These are phyloP conservation scores for Chrysoporthe austroafricana DNA, from an alignment of 2,329 filamentous ascomycete genomes.

Conservation along the genomic window DNA sequence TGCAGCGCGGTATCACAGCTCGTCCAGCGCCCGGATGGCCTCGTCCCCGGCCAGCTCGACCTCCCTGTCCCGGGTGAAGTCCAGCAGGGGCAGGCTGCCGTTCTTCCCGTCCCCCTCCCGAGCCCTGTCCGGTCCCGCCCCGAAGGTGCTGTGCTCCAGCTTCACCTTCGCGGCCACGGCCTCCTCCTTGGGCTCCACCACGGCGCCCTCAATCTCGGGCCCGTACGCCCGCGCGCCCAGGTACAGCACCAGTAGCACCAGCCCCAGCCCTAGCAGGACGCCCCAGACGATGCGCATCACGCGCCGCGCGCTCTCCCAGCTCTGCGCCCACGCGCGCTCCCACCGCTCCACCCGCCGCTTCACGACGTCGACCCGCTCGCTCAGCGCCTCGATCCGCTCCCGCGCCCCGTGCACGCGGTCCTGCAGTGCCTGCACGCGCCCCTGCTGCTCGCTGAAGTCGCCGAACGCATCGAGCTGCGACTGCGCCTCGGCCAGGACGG, in stretches of 20 bases:
- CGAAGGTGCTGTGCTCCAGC: slow-evolving; percentile 11
- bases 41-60: slow-evolving; percentile 31
- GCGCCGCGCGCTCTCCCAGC: slow-evolving; percentile 68
- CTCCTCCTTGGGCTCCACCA: slow-evolving; percentile 20
- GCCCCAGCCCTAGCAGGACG: slow-evolving; percentile 52
- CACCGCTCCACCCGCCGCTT: slow-evolving; percentile 67
- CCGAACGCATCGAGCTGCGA: slow-evolving; percentile 64
- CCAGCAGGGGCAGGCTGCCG: slow-evolving; percentile 35
- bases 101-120: slow-evolving; percentile 30
- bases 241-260: slow-evolving; percentile 53
- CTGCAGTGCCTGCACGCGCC: slow-evolving; percentile 64
- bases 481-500: slow-evolving; percentile 63
- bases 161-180: slow-evolving; percentile 23
- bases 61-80: slow-evolving; percentile 31
- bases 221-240: slow-evolving; percentile 31
- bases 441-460: slow-evolving; percentile 67
- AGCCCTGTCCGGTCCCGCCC: slow-evolving; percentile 4
- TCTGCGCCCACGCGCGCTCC: slow-evolving; percentile 68
- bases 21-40: slow-evolving; percentile 39
- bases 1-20: slow-evolving; percentile 33
- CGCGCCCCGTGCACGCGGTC: slow-evolving; percentile 63
- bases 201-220: slow-evolving; percentile 21
- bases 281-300: slow-evolving; percentile 68
- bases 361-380: slow-evolving; percentile 66
- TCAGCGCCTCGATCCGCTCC: slow-evolving; percentile 61